These are phyloP conservation scores for Diaporthe aspalathi DNA, from an alignment of 2,329 filamentous ascomycete genomes.

Conservation along the genomic window DNA sequence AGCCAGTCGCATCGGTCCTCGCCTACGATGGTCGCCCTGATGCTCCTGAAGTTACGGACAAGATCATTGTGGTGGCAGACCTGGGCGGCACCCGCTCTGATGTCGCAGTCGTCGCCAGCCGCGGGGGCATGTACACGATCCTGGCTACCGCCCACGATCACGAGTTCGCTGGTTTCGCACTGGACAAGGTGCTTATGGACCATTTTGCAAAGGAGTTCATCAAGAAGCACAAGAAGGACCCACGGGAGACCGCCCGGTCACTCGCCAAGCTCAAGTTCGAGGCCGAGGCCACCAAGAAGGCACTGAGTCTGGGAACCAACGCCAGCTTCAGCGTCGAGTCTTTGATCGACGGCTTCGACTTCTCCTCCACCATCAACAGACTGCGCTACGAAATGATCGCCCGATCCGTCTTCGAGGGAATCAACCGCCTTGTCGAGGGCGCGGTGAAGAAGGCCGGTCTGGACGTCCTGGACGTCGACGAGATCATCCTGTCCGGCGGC, in stretches of 20 bases:
- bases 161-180: constrained; percentile 85
- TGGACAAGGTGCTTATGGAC: constrained; percentile 93
- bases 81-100: constrained; percentile 94
- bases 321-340: constrained; percentile 94
- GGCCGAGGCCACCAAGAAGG: constrained; percentile 91
- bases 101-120: constrained; percentile 87
- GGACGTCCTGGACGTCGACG: constrained; percentile 91
- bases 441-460: constrained; percentile 92
- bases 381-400: constrained; percentile 91
- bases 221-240: constrained; percentile 95
- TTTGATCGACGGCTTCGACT: constrained; percentile 89
- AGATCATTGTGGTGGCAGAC: constrained; percentile 91
- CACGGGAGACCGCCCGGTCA: constrained; percentile 81
- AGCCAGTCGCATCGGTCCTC: constrained; percentile 88
- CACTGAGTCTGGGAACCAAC: constrained; percentile 87
- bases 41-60: constrained; percentile 77
- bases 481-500: constrained; percentile 93
- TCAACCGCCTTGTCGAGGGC: constrained; percentile 85
- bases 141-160: constrained; percentile 96
- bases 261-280: constrained; percentile 94
- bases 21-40: constrained; percentile 91
- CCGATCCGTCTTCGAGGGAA: constrained; percentile 86
- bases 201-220: constrained; percentile 99
- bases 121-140: constrained; percentile 96
- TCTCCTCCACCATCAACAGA: constrained; percentile 90